These are phyloP conservation scores for Colletotrichum musae DNA, from an alignment of 2,329 filamentous ascomycete species.

Conservation along the genomic window DNA sequence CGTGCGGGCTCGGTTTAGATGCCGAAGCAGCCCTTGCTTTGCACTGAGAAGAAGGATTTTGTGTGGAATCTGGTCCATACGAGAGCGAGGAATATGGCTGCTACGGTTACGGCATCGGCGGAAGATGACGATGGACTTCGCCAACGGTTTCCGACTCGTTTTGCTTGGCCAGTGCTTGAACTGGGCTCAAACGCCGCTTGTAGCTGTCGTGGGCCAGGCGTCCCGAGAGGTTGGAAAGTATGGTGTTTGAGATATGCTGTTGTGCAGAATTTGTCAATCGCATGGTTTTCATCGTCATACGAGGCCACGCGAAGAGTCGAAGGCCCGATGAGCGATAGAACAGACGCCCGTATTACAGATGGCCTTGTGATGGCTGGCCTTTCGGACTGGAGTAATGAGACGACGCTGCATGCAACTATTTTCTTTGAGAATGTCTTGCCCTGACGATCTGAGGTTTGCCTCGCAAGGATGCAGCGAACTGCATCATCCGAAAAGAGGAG, in stretches of 20 bases:
- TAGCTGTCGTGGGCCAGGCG: no score
- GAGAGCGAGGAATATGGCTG: neutral
- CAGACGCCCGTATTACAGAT: neutral
- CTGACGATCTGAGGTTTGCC: neutral
- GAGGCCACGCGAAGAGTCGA: no score
- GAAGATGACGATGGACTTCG: constrained; percentile 8
- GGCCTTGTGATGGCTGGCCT: neutral
- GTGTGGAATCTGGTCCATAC: neutral
- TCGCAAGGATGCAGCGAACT: constrained; percentile 5
- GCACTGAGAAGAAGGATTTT: neutral
- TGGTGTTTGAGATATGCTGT: no score
- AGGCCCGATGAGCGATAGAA: neutral
- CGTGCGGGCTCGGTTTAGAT: constrained; percentile 11
- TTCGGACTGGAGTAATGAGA: neutral
- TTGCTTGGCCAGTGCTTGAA: neutral
- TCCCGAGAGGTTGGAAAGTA: no score
- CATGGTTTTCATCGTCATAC: no score
- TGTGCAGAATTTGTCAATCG: no score
- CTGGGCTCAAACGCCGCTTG: no score
- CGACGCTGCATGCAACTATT: neutral
- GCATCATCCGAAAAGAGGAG: constrained; percentile 18
- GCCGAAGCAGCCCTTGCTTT: neutral
- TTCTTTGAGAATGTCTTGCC: neutral
- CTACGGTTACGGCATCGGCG: constrained; percentile 1
- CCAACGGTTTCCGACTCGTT: neutral